A percentile compares a stretch with the other conserved stretches of the same genome.
Conservation (phyloP, 2,329 filamentous ascomycete species). For the Hymenoscyphus salicellus region DNA sequence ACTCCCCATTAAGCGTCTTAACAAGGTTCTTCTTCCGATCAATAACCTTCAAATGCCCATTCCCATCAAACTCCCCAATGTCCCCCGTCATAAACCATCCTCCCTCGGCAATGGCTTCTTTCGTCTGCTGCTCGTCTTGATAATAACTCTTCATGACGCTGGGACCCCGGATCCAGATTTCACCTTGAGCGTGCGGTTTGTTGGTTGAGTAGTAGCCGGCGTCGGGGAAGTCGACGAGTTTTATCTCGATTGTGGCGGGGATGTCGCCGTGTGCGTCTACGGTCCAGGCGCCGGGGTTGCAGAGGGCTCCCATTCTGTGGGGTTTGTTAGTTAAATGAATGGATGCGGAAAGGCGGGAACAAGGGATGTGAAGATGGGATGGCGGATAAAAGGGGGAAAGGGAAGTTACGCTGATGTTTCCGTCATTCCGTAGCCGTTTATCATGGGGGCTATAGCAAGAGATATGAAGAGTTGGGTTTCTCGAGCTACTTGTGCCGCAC, state of each 20-base stretch:
- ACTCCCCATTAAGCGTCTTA: constrained; percentile 92
- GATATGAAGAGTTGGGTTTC: constrained; percentile 87
- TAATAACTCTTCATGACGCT: constrained; percentile 75
- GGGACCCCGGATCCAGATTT: constrained; percentile 81
- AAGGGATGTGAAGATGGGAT: no score
- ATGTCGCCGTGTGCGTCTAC: constrained; percentile 72
- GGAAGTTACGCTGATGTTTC: constrained; percentile 67
- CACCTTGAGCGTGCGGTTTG: constrained; percentile 71
- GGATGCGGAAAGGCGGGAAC: no score
- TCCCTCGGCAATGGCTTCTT: constrained; percentile 65
- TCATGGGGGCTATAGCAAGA: constrained; percentile 86
- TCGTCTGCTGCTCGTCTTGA: constrained; percentile 79
- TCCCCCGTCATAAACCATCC: constrained; percentile 89
- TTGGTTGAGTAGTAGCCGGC: constrained; percentile 68
- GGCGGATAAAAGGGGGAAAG: background rate
- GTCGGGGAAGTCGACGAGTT: constrained; percentile 84
- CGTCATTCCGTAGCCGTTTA: constrained; percentile 86
- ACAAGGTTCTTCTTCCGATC: constrained; percentile 90
- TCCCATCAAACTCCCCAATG: constrained; percentile 72
- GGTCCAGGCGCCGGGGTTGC: constrained; percentile 79
- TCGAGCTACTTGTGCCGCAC: constrained; percentile 81
- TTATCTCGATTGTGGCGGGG: constrained; percentile 73
- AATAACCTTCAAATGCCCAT: constrained; percentile 72
- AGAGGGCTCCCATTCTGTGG: constrained; percentile 70
- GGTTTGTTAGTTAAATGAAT: constrained; percentile 60